Conservation (phyloP, 345 rosid species). For the Boechera divaricarpa region DNA sequence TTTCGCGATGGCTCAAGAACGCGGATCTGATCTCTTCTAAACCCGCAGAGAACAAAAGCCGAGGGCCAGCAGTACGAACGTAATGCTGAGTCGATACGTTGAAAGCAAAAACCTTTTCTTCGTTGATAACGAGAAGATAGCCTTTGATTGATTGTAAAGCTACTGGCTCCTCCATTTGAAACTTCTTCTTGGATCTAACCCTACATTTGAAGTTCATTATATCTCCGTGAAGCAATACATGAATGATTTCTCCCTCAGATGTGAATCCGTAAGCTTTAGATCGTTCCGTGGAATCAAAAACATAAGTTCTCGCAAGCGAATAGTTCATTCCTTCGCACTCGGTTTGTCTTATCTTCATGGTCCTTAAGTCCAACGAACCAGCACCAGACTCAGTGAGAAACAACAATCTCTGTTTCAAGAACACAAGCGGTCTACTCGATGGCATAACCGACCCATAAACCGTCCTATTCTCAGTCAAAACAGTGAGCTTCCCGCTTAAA, state of each 20-base stretch:
- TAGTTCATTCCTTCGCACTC: slow-evolving; percentile 87
- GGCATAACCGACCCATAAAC: slow-evolving; percentile 74
- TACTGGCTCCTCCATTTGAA: slow-evolving; percentile 69
- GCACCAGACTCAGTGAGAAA: slow-evolving; percentile 91
- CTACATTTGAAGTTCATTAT: slow-evolving; percentile 92
- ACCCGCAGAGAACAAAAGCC: slow-evolving; percentile 71
- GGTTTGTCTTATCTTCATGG: slow-evolving; percentile 80
- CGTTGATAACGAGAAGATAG: slow-evolving; percentile 65
- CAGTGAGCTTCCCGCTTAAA: slow-evolving; percentile 67
- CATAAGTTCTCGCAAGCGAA: slow-evolving; percentile 66
- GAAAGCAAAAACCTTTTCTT: slow-evolving; percentile 68
- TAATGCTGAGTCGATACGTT: slow-evolving; percentile 88
- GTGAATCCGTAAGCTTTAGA: slow-evolving; percentile 94
- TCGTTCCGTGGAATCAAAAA: slow-evolving; percentile 75
- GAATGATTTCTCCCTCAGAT: slow-evolving; percentile 81
- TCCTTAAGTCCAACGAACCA: slow-evolving; percentile 88
- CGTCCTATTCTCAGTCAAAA: slow-evolving; percentile 69
- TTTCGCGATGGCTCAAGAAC: slow-evolving; percentile 58
- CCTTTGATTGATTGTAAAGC: slow-evolving; percentile 84
- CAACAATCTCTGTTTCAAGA: slow-evolving; percentile 90
- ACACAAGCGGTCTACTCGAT: slow-evolving; percentile 70
- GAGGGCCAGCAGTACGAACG: slow-evolving; percentile 69
- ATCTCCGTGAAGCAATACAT: slow-evolving; percentile 78
- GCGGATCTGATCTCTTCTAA: slow-evolving; percentile 79
- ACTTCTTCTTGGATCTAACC: slow-evolving; percentile 82